Evolutionary conservation across 306 rosid species (phyloP), one percentile per base, ranked within the genome.

Genomic region (Inga oerstediana): DNA sequence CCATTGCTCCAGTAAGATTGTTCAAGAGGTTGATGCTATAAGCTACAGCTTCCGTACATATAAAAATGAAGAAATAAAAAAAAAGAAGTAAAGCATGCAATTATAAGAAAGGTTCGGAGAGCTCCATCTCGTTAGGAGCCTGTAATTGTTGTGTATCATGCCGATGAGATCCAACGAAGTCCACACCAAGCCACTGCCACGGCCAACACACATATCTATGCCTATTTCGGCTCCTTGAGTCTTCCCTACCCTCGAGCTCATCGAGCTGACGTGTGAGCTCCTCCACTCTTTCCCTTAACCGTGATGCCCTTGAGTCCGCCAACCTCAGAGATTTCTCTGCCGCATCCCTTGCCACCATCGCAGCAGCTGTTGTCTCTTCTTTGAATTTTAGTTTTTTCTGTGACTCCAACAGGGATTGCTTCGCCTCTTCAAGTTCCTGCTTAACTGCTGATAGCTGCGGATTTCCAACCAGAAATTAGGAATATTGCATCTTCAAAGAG

Each of bases 261-360:
- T 96, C 98, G 4, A 93, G 97, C 88, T 93, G 98, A 59, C 85
- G 93, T 15, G 97, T 96, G 76, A 96, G 97, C 84, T 96, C 97
- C 87, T 96, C 99, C 65, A 93, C 83, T 86, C 97, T 90, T 34
- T 93, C 97, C 87, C 97, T 88, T 73, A 96, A 91, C 89, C 97
- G 90, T 3, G 99, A 83, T 15, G 97, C 97, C 86, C 99, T 92
- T 41, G 77, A 54, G 86, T 96, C 98, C 7, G 97, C 99, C 83
- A 96, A 82, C 86, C 70, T 92, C 52, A 96, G 88, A 75, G 98
- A 96, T 80, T 96, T 93, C 88, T 96, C 98, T 30, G 98, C 97
- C 72, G 99, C 99, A 88, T 96, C 97, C 91, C 98, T 91, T 61
- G 99, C 99, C 59, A 94, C 98, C 97, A 93, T 96, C 65, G 99